Base-by-base conservation (phyloP, 805 yeast species). In the Pichia eremophila region DNA sequence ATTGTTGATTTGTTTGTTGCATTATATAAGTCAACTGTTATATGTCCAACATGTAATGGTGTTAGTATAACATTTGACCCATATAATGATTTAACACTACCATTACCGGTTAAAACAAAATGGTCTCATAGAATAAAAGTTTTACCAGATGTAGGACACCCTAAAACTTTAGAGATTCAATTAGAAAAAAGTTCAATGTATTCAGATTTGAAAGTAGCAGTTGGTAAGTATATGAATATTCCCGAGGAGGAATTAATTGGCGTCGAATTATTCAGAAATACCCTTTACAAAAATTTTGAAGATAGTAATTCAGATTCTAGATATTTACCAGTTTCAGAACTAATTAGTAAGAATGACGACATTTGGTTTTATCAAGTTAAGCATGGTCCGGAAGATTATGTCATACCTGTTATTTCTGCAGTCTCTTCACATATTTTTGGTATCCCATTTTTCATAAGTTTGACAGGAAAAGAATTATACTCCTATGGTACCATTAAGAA, bases 41-140 rank as follows among this genome's bases (percentile, higher is more conserved):
- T 83, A 12, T 91, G 99, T 60, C 98, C 98, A 0, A 80, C 67
- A 9, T 93, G 99, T 65, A 61, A 73, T 18, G 83, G 83, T 55
- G 76, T 85, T 8, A 83, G 95, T 28, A 75, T 91, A 27, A 90
- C 97, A 0, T 93, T 90, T 66, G 99, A 91, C 62, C 98, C 99
- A 0, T 91, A 80, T 60, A 87, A 81, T 66, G 96, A 89, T 59
- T 67, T 91, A 53, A 89, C 99, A 0, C 67, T 91, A 40, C 98
- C 98, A 0, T 69, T 91, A 25, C 98, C 98, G 0, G 77, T 83
- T 2, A 77, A 77, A 42, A 77, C 80, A 44, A 70, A 74, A 43
- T 90, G 97, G 96, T 66, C 69, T 32, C 82, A 80, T 39, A 73
- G 73, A 19, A 71, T 91, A 35, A 69, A 75, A 2, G 66, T 87